Percentiles rank a stretch among this genome's conserved stretches.
These are phyloP conservation scores for Apiospora malaysiana DNA, from an alignment of 2,329 filamentous ascomycete genomes.

Conservation along the genomic window DNA sequence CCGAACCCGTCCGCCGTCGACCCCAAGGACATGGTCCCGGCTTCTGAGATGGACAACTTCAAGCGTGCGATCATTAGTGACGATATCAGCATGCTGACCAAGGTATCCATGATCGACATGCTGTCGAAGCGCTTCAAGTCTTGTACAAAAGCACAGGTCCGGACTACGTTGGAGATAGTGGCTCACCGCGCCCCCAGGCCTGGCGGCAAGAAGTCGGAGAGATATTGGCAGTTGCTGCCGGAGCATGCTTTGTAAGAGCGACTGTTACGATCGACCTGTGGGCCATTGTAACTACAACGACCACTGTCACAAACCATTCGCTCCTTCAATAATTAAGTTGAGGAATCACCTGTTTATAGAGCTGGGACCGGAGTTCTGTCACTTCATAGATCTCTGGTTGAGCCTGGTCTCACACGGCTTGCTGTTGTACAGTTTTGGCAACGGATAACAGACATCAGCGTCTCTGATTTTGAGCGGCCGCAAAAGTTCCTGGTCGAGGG, in stretches of 20 bases:
- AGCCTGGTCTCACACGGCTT: not conserved
- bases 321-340: not conserved
- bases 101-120: conserved; percentile 75
- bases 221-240: conserved; percentile 51
- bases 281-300: not conserved
- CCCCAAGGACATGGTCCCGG: conserved; percentile 61
- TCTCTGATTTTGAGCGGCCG: not conserved
- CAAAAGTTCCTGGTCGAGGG: not conserved
- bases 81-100: conserved; percentile 64
- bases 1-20: conserved; percentile 45
- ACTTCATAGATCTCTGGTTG: not conserved
- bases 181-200: conserved; percentile 60
- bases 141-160: conserved; percentile 72
- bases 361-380: not conserved
- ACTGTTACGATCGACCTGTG: not conserved
- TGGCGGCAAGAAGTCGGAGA: conserved; percentile 59
- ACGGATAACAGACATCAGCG: not conserved
- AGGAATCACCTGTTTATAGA: not conserved
- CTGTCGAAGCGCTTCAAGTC: conserved; percentile 77
- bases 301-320: not conserved
- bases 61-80: conserved; percentile 73
- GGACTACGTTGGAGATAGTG: conserved; percentile 69
- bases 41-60: conserved; percentile 53
- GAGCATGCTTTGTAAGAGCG: conserved; percentile 21
- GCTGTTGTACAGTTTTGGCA: not conserved